Evolutionary conservation across 2,329 filamentous ascomycete genomes (phyloP).

Genomic region (Ilyonectria sp.): DNA sequence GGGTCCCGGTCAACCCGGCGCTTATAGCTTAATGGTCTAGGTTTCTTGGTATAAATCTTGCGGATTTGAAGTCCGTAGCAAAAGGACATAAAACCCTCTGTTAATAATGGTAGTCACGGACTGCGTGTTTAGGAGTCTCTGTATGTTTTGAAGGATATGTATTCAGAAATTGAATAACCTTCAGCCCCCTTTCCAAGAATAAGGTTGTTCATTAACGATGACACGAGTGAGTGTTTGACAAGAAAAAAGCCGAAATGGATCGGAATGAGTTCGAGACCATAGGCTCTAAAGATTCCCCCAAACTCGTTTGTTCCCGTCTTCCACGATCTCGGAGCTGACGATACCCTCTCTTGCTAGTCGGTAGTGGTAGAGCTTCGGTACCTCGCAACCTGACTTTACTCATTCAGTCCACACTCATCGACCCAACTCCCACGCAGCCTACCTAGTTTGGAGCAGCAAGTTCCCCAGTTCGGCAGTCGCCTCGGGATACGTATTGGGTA

Average conservation of each 20-base stretch:
- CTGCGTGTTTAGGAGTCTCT: background rate
- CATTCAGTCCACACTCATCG: too few relatives aligned
- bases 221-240: background rate
- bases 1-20: background rate
- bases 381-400: too few relatives aligned
- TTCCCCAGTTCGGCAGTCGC: background rate
- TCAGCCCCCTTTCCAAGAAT: background rate
- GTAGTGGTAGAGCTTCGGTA: too few relatives aligned
- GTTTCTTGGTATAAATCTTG: conserved; percentile 25
- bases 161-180: conserved; percentile 12
- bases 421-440: too few relatives aligned
- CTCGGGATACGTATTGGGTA: background rate
- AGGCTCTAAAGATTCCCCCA: too few relatives aligned
- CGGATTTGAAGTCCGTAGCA: conserved; percentile 6
- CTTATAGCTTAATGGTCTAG: background rate
- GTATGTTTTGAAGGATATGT: conserved; percentile 1
- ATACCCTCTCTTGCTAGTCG: too few relatives aligned
- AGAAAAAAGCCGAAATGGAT: too few relatives aligned
- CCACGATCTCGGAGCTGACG: too few relatives aligned
- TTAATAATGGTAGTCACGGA: conserved; percentile 20
- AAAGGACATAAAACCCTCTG: conserved; percentile 14
- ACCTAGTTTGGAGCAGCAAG: background rate
- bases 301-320: too few relatives aligned
- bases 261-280: too few relatives aligned
- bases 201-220: background rate